These are phyloP conservation scores for Filosporella fistucella DNA, from an alignment of 495 filamentous ascomycete genomes.

Conservation along the genomic window DNA sequence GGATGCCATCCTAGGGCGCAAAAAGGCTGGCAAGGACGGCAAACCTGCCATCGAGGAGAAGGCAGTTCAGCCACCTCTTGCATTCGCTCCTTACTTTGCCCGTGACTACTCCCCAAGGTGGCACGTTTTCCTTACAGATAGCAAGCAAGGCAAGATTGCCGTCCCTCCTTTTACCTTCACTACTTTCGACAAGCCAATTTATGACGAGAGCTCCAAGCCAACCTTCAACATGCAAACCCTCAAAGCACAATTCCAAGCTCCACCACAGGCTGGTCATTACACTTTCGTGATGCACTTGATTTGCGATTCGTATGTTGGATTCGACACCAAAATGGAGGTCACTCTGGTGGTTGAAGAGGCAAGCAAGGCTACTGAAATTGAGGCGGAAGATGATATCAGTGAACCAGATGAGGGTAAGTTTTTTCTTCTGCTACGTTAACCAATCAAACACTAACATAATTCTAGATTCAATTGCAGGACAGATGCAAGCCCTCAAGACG, in stretches of 20 bases:
- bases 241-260: constrained; percentile 96
- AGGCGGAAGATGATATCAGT: constrained; percentile 88
- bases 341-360: constrained; percentile 86
- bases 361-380: constrained; percentile 73
- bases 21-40: constrained; percentile 52
- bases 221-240: constrained; percentile 92
- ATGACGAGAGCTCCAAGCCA: constrained; percentile 65
- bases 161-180: constrained; percentile 92
- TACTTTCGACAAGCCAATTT: constrained; percentile 82
- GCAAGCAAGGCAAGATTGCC: constrained; percentile 88
- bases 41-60: constrained; percentile 44
- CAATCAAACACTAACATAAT: constrained; percentile 27
- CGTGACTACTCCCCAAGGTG: constrained; percentile 85
- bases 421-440: constrained; percentile 4
- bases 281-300: constrained; percentile 88
- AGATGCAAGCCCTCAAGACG: constrained; percentile 86
- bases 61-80: constrained; percentile 71
- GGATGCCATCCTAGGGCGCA: constrained; percentile 79
- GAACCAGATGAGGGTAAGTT: constrained; percentile 93
- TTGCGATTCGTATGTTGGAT: constrained; percentile 90
- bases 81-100: constrained; percentile 83
- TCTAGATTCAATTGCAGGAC: constrained; percentile 86
- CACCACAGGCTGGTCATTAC: constrained; percentile 87
- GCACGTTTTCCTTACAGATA: constrained; percentile 91
- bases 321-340: constrained; percentile 85